These are phyloP conservation scores for Lachancea kluyveri DNA, from an alignment of 805 yeast genomes.

Conservation along the genomic window DNA sequence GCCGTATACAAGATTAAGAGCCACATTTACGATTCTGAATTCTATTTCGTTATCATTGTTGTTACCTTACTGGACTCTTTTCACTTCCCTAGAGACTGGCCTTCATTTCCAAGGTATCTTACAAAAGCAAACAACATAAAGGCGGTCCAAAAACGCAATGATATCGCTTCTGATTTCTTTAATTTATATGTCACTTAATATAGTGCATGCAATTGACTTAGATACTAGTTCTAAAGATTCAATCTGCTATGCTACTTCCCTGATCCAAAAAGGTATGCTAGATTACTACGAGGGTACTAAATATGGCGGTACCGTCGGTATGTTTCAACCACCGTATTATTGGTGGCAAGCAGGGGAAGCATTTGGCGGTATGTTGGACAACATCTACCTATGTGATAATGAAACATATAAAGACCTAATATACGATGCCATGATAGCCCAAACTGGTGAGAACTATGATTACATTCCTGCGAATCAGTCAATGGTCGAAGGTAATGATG, in stretches of 20 bases:
- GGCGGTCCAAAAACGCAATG: no score
- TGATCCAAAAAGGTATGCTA: constrained; percentile 55
- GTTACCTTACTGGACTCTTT: no score
- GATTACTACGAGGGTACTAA: constrained; percentile 59
- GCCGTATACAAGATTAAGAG: no score
- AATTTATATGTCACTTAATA: no score
- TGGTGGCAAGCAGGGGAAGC: constrained; percentile 99
- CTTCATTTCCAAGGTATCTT: no score
- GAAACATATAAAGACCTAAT: constrained; percentile 56
- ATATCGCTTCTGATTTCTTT: no score
- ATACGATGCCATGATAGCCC: constrained; percentile 60
- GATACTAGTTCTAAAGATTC: constrained; percentile 39
- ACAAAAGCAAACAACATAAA: no score
- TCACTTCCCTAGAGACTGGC: no score
- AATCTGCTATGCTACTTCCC: constrained; percentile 48
- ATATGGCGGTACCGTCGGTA: constrained; percentile 65
- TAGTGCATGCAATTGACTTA: constrained; percentile 36
- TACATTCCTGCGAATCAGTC: constrained; percentile 85
- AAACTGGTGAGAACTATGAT: constrained; percentile 66
- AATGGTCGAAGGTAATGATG: constrained; percentile 94
- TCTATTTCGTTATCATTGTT: no score
- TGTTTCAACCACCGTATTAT: constrained; percentile 64
- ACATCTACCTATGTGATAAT: constrained; percentile 65
- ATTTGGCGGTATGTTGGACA: constrained; percentile 82
- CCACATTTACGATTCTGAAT: no score